Evolutionary conservation across 768 basidiomycete genomes (phyloP), one percentile per base, ranked within the genome.

Genomic region (Kwoniella botswanensis): DNA sequence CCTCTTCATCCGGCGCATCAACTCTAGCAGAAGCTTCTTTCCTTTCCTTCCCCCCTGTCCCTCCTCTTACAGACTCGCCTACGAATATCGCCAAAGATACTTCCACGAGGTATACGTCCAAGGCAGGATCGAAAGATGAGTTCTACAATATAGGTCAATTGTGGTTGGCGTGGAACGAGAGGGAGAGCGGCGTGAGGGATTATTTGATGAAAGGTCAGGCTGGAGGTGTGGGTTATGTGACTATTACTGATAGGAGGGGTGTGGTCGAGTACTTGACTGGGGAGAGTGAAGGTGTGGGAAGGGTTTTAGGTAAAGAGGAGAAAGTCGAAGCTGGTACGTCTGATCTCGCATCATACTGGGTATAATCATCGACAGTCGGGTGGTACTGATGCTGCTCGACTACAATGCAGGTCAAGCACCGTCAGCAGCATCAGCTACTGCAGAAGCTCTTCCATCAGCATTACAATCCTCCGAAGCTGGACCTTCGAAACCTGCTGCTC

Each of bases 181-280:
- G 88, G 57, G 92, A 93, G 80, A 88, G 89, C 0, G 86, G 89
- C 0, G 89, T 89, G 41, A 92, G 91, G 17, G 93, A 95, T 74
- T 98, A 98, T 84, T 89, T 96, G 88, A 91, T 90, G 79, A 90
- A 92, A 76, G 90, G 91, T 2, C 86, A 92, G 65, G 91, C 92
- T 77, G 87, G 87, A 54, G 91, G 92, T 0, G 84, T 94, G 41
- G 86, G 88, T 2, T 88, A 93, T 80, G 93, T 98, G 50, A 90
- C 91, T 74, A 89, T 93, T 43, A 93, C 93, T 2, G 94, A 97
- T 84, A 86, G 94, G 71, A 93, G 92, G 85, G 87, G 86, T 56
- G 89, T 96, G 0, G 89, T 93, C 44, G 94, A 95, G 63, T 98
- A 92, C 89, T 81, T 98, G 89, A 91, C 76, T 90, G 92, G 44